Evolutionary conservation across 345 rosid genomes (phyloP), one percentile per base, ranked within the genome.

Genomic region (Camelina neglecta): DNA sequence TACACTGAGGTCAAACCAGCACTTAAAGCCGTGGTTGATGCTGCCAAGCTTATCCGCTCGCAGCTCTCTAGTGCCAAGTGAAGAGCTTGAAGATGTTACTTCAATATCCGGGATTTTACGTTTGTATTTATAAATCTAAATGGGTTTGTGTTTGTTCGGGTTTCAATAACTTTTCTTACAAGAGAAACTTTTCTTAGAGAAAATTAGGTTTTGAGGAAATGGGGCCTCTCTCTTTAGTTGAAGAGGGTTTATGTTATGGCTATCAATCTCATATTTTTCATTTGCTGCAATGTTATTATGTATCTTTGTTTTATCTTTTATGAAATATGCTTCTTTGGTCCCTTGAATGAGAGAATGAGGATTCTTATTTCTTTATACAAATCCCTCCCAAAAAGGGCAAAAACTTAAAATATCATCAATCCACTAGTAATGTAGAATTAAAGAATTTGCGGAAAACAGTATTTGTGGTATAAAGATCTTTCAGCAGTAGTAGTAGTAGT

Each of bases 1-100:
- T 92, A 92, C 80, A 8, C 85, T 0, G 97, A 94, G 83, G 98
- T 94, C 60, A 94, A 87, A 80, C 98, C 97, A 6, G 97, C 98
- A 29, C 91, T 94, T 69, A 74, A 71, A 64, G 85, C 86, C 91
- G 89, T 92, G 98, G 98, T 92, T 73, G 90, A 86, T 2, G 97
- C 98, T 1, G 94, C 96, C 62, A 91, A 93, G 87, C 83, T 84
- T 61, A 93, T 91, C 87, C 97, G 97, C 69, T 83, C 93, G 67
- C 81, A 92, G 83, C 98, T 94, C 20, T 81, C 88, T 41, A 89
- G 94, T 57, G 84, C 96, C 83, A 88, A 93, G 89, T 93, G 88
- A 93, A 78, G 73, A 26, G 61, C 39, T 54, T 56, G 59, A 36
- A 57, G 82, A 67, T 38, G 63, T 65, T 59, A 21, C 20, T 47